Evolutionary conservation across 345 rosid species (phyloP).

Genomic region (Citrus sp.): DNA sequence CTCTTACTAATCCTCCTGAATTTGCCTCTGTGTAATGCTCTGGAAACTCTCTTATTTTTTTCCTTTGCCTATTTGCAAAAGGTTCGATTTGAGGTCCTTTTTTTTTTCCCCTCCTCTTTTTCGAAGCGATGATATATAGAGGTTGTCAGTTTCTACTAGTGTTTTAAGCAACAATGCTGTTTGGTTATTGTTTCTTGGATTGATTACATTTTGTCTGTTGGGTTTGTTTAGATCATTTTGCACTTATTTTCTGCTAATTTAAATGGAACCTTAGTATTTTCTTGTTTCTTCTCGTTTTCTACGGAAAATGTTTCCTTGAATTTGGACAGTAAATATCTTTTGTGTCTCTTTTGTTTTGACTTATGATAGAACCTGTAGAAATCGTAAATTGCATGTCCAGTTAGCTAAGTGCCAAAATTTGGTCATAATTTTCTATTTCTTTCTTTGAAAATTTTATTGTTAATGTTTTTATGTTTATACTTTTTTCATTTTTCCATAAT

Average conservation of each 20-base stretch:
- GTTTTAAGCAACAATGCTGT: background rate
- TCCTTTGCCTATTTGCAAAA: background rate
- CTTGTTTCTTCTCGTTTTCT: background rate
- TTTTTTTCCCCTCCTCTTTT: too few relatives aligned
- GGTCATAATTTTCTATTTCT: background rate
- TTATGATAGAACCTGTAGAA: background rate
- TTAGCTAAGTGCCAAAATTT: background rate
- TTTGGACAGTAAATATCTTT: background rate
- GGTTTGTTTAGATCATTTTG: background rate
- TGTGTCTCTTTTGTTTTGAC: background rate
- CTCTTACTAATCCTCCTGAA: constrained; percentile 61
- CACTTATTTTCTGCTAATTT: background rate
- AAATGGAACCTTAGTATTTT: background rate
- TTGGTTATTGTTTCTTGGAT: background rate
- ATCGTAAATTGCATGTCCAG: background rate
- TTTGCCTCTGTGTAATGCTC: constrained; percentile 59
- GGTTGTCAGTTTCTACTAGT: background rate
- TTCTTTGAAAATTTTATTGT: background rate
- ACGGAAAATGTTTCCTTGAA: background rate
- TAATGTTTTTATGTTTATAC: background rate
- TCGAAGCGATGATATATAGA: background rate
- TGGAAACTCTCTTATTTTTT: background rate
- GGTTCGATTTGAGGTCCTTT: background rate
- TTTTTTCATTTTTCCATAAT: background rate
- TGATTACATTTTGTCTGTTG: background rate